A percentile compares a stretch with the other conserved stretches of the same genome.
Evolutionary conservation across 2,329 filamentous ascomycete species (phyloP).

Genomic region (Aspergillus sp.): DNA sequence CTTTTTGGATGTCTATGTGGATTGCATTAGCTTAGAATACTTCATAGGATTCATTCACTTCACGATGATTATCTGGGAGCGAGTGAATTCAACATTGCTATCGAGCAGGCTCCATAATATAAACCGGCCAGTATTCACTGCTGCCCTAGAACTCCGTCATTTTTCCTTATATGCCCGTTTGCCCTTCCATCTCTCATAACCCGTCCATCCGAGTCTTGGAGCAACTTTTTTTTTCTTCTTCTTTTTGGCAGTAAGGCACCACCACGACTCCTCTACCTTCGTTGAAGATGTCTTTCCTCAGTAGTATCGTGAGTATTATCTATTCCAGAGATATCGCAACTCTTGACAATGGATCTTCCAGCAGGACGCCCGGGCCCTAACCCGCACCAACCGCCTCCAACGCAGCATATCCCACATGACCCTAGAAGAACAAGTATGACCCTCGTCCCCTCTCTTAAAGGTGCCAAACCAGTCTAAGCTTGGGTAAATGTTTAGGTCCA

Average conservation of each 20-base stretch:
- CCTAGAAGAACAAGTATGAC: background rate
- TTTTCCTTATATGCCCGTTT: too few relatives aligned
- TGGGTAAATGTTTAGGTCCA: background rate
- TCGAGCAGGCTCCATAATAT: too few relatives aligned
- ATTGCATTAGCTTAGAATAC: background rate
- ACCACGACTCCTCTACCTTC: background rate
- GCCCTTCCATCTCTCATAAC: too few relatives aligned
- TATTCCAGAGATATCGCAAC: background rate
- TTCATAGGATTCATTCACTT: background rate
- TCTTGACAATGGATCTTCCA: background rate
- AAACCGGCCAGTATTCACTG: too few relatives aligned
- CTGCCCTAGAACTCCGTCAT: too few relatives aligned
- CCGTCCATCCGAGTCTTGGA: too few relatives aligned
- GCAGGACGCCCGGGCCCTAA: background rate
- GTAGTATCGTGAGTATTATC: background rate
- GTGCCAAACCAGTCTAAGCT: background rate
- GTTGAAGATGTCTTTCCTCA: background rate
- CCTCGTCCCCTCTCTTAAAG: background rate
- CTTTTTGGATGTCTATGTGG: background rate
- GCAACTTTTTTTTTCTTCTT: background rate
- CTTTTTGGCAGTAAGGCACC: background rate
- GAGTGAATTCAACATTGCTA: too few relatives aligned
- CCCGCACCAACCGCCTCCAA: background rate
- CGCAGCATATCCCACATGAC: background rate
- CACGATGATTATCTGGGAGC: too few relatives aligned